A percentile compares a stretch with the other conserved stretches of the same genome.
Conservation (phyloP, 192 early-diverging fungal genomes). For the Jimgerdemannia lactiflua region DNA sequence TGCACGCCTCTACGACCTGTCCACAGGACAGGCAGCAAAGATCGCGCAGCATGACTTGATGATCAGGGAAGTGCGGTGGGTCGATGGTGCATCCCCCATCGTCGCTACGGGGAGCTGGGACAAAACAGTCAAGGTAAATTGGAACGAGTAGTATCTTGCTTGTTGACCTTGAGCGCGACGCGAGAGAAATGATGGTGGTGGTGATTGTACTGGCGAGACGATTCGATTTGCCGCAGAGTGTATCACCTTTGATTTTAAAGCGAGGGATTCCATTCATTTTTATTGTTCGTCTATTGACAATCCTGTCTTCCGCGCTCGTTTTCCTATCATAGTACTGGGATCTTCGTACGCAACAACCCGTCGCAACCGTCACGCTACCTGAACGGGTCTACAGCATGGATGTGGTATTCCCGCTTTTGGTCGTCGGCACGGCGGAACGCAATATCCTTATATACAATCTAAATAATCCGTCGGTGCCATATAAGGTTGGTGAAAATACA, state of each 20-base stretch:
- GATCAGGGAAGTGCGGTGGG: conserved; percentile 75
- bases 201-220: no score
- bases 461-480: conserved; percentile 68
- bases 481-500: conserved; percentile 46
- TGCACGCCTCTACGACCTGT: conserved; percentile 79
- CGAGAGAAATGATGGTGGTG: background rate
- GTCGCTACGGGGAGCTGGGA: conserved; percentile 94
- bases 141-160: no score
- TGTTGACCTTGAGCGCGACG: no score
- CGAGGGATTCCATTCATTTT: no score
- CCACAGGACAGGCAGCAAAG: conserved; percentile 76
- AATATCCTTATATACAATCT: conserved; percentile 80
- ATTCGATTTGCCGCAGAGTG: no score
- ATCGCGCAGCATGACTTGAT: conserved; percentile 91
- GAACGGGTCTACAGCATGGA: conserved; percentile 95
- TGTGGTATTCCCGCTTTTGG: conserved; percentile 71
- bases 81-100: conserved; percentile 60
- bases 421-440: conserved; percentile 92
- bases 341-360: conserved; percentile 71
- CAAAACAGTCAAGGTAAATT: conserved; percentile 72
- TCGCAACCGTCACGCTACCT: conserved; percentile 69
- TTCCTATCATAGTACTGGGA: conserved; percentile 77
- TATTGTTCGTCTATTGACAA: no score
- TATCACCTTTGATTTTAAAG: no score
- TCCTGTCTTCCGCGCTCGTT: no score